phyloP scores from a whole-genome alignment of 129 eudicot species.

The Flaveria robusta region DNA sequence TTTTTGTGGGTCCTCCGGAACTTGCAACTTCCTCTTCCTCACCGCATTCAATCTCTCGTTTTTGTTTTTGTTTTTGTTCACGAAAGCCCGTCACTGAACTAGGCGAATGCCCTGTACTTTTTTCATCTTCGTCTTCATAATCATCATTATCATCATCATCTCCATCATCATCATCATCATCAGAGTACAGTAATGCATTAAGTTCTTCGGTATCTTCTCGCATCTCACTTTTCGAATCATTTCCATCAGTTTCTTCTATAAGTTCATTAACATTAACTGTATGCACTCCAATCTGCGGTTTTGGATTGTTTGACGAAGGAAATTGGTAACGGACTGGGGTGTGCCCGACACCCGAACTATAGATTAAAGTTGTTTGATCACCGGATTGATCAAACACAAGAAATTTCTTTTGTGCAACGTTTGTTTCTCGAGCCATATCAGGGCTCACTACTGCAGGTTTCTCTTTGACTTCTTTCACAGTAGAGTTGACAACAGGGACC shows the following conservation, averaged over 20 bases:
- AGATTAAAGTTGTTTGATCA: constrained; percentile 66
- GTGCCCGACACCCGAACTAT: constrained; percentile 40
- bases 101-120: constrained; percentile 90
- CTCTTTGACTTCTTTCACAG: constrained; percentile 22
- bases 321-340: constrained; percentile 37
- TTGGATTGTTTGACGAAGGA: constrained; percentile 30
- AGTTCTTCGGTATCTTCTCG: constrained; percentile 81
- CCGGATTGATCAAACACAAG: constrained; percentile 89
- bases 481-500: constrained; percentile 43
- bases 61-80: background rate
- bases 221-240: constrained; percentile 53
- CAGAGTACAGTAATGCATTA: constrained; percentile 75
- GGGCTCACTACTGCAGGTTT: constrained; percentile 29
- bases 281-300: constrained; percentile 33
- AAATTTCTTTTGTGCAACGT: constrained; percentile 51
- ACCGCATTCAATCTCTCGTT: constrained; percentile 17
- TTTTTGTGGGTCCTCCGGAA: constrained; percentile 49
- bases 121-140: constrained; percentile 68
- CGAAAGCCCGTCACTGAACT: constrained; percentile 37
- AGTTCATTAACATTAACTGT: background rate
- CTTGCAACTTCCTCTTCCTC: constrained; percentile 75
- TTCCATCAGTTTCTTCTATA: constrained; percentile 23
- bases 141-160: constrained; percentile 33
- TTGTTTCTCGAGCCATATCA: constrained; percentile 10
- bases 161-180: constrained; percentile 57